Evolutionary conservation across 2,329 filamentous ascomycete species (phyloP).

Genomic region (Xylariaceae sp.): DNA sequence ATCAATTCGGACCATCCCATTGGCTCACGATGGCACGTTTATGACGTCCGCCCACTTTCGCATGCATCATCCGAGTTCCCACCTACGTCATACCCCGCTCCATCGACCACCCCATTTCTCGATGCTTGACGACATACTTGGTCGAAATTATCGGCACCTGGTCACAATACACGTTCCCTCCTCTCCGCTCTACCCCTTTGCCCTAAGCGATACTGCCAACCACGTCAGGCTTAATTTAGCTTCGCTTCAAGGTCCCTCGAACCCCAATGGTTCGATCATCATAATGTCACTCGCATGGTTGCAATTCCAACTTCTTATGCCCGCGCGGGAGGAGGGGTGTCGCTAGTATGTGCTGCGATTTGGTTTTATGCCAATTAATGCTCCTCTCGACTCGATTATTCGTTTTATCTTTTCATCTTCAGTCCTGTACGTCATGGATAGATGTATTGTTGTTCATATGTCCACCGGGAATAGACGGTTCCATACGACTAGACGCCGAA

Average conservation of each 20-base stretch:
- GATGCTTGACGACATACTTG: slow-evolving; percentile 25
- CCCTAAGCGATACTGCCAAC: slow-evolving; percentile 12
- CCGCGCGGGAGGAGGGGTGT: slow-evolving; percentile 8
- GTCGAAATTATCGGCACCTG: slow-evolving; percentile 11
- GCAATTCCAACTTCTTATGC: background rate
- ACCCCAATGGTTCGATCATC: too few relatives aligned
- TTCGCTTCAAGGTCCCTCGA: background rate
- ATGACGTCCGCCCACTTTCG: slow-evolving; percentile 20
- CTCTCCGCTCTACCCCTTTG: slow-evolving; percentile 3
- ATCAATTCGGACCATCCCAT: background rate
- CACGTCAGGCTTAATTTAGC: slow-evolving; percentile 1
- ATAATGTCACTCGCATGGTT: background rate
- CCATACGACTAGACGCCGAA: too few relatives aligned
- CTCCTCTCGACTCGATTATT: too few relatives aligned
- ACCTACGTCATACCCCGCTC: slow-evolving; percentile 27
- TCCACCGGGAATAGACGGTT: too few relatives aligned
- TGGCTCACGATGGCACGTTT: slow-evolving; percentile 9
- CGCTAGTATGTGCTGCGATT: slow-evolving; percentile 4
- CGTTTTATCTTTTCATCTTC: background rate
- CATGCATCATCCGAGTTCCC: slow-evolving; percentile 26
- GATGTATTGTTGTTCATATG: too few relatives aligned
- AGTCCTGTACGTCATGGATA: too few relatives aligned
- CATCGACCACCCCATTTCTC: background rate
- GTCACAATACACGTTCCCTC: slow-evolving; percentile 20
- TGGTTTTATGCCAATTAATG: too few relatives aligned